phyloP scores from a whole-genome alignment of 768 basidiomycete species.

The Boletus tomentosulus region DNA sequence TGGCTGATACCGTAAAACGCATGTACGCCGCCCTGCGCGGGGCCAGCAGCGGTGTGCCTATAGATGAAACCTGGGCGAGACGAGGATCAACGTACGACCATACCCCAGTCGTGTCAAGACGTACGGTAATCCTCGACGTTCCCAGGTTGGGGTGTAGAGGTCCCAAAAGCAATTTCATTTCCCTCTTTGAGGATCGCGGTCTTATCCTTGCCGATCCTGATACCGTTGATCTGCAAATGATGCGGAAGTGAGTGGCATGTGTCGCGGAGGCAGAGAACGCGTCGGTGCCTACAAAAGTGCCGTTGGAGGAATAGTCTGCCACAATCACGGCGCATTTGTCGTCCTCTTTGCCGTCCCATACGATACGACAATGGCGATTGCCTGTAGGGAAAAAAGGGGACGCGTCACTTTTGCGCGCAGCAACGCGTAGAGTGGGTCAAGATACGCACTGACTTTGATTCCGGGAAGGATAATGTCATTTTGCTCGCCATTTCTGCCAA shows the following conservation, averaged over 20 bases:
- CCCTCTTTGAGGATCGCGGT: slow-evolving; percentile 51
- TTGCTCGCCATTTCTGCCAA: slow-evolving; percentile 49
- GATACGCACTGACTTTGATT: slow-evolving; percentile 65
- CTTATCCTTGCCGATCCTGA: slow-evolving; percentile 36
- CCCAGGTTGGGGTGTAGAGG: slow-evolving; percentile 41
- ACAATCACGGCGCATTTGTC: slow-evolving; percentile 32
- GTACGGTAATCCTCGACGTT: slow-evolving; percentile 71
- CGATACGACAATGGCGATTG: slow-evolving; percentile 34
- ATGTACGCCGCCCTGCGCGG: slow-evolving; percentile 51
- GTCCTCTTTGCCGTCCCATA: slow-evolving; percentile 34
- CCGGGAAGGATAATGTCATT: slow-evolving; percentile 61
- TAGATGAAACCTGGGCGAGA: slow-evolving; percentile 60
- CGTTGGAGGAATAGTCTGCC: slow-evolving; percentile 39
- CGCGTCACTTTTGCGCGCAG: slow-evolving; percentile 22
- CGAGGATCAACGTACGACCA: not conserved
- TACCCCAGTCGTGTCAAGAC: slow-evolving; percentile 24
- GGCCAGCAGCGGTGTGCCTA: slow-evolving; percentile 54
- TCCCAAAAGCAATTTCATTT: slow-evolving; percentile 86
- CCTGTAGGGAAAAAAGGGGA: slow-evolving; percentile 30
- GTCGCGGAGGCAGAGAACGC: slow-evolving; percentile 14
- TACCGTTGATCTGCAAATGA: slow-evolving; percentile 35
- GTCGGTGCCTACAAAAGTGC: slow-evolving; percentile 36
- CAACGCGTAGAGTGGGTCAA: slow-evolving; percentile 10
- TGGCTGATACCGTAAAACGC: slow-evolving; percentile 60
- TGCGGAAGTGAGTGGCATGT: slow-evolving; percentile 8